phyloP scores from a whole-genome alignment of 441 rosid species.

The Brassica balearica region DNA sequence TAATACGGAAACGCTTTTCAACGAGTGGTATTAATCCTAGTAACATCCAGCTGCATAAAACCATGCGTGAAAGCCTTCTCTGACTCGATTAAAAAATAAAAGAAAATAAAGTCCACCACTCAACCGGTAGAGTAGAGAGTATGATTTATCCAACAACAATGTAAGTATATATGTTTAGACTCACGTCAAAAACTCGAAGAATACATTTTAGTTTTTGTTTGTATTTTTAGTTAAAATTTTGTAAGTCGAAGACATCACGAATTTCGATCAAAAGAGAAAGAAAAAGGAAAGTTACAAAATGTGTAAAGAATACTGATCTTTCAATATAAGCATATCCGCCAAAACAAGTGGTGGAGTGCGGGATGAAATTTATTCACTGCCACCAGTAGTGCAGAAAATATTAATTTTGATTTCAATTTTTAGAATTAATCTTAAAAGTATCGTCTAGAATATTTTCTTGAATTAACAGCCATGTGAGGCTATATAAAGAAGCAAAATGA shows the following conservation, averaged over 20 bases:
- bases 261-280: background rate
- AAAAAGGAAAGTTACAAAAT: background rate
- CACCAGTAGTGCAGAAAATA: constrained; percentile 1
- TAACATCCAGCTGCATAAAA: constrained; percentile 15
- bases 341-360: constrained; percentile 29
- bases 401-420: constrained; percentile 8
- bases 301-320: constrained; percentile 19
- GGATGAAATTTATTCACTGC: constrained; percentile 17
- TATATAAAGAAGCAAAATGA: constrained; percentile 27
- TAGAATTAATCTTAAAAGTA: background rate
- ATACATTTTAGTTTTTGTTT: background rate
- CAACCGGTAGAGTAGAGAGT: constrained; percentile 5
- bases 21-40: constrained; percentile 7
- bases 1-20: constrained; percentile 1
- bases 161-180: background rate
- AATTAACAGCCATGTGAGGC: constrained; percentile 3
- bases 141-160: background rate
- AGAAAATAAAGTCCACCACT: background rate
- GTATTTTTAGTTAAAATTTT: background rate
- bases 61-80: constrained; percentile 16
- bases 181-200: constrained; percentile 2
- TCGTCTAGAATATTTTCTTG: background rate
- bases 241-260: background rate
- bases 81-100: background rate
- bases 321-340: constrained; percentile 18